Base-by-base conservation (phyloP, 2,329 filamentous ascomycete genomes). In the Pseudocercospora vitis region DNA sequence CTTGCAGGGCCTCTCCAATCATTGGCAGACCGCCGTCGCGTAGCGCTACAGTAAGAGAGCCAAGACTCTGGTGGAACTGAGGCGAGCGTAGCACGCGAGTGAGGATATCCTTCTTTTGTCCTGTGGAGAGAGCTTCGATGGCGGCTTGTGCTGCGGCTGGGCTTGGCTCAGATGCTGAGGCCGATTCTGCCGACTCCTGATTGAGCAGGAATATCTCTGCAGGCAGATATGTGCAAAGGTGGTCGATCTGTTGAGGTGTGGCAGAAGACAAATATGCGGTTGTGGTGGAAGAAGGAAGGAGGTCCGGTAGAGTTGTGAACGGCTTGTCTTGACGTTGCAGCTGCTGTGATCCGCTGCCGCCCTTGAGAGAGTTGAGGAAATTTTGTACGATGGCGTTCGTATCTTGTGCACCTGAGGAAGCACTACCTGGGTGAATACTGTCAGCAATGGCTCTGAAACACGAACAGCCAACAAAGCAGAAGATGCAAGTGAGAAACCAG, bases 11-110 rank as follows among this genome's bases (percentile, higher is more conserved):
- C 65, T 95, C 91, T 5, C 90, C 87, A 59, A 99, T 87, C 63
- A 86, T 95, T 3, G 92, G 91, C 53, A 99, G 74, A 0, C 92
- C 94, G 9, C 94, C 94, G 64, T 97, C 92, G 53, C 91, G 81
- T 51, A 99, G 77, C 9, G 94, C 94, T 72, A 91, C 84, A 0
- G 91, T 96, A 63, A 99, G 75, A 68, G 88, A 94, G 0, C 84
- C 83, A 32, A 96, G 74, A 62, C 89, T 92, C 71, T 97, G 94
- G 56, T 84, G 83, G 67, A 99, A 91, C 68, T 99, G 94, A 14
- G 94, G 92, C 61, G 89, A 95, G 59, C 89, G 83, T 11, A 97
- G 75, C 6, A 97, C 91, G 67, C 86, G 87, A 70, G 85, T 86
- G 37, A 99, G 73, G 9, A 97, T 81, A 18, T 81, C 78, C 66